These are phyloP conservation scores for Entoloma clypeatum DNA, from an alignment of 1,284 basidiomycete species.

Conservation along the genomic window DNA sequence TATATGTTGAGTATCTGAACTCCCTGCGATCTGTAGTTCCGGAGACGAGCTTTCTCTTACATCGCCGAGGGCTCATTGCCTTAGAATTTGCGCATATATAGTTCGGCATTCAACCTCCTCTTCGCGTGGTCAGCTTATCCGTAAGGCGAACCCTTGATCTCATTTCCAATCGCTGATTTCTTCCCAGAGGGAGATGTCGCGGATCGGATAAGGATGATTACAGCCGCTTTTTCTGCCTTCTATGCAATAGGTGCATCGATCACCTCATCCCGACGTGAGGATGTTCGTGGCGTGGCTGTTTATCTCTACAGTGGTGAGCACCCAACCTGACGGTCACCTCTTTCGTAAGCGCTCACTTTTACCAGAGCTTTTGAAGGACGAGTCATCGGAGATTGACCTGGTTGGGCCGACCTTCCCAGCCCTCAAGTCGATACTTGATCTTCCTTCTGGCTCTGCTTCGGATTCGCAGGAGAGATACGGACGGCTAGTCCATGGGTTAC, in stretches of 20 bases:
- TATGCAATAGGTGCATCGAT: slow-evolving; percentile 60
- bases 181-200: slow-evolving; percentile 38
- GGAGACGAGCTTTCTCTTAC: slow-evolving; percentile 42
- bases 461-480: slow-evolving; percentile 45
- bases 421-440: slow-evolving; percentile 71
- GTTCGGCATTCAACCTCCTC: slow-evolving; percentile 68
- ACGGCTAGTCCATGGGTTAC: slow-evolving; percentile 76
- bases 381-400: slow-evolving; percentile 73
- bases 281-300: slow-evolving; percentile 78
- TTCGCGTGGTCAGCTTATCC: slow-evolving; percentile 49
- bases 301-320: slow-evolving; percentile 73
- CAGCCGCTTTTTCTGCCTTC: slow-evolving; percentile 65
- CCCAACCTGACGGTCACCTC: neutral
- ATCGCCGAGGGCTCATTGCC: slow-evolving; percentile 65
- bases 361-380: slow-evolving; percentile 80
- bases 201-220: slow-evolving; percentile 66
- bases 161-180: slow-evolving; percentile 2
- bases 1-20: slow-evolving; percentile 7
- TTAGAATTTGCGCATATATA: slow-evolving; percentile 78
- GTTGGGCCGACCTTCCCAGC: slow-evolving; percentile 76
- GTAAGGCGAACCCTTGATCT: slow-evolving; percentile 37
- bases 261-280: slow-evolving; percentile 55
- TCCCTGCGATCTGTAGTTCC: slow-evolving; percentile 22
- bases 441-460: slow-evolving; percentile 34
- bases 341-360: neutral